These are phyloP conservation scores for Ascochyta lentis DNA, from an alignment of 2,329 filamentous ascomycete species.

Conservation along the genomic window DNA sequence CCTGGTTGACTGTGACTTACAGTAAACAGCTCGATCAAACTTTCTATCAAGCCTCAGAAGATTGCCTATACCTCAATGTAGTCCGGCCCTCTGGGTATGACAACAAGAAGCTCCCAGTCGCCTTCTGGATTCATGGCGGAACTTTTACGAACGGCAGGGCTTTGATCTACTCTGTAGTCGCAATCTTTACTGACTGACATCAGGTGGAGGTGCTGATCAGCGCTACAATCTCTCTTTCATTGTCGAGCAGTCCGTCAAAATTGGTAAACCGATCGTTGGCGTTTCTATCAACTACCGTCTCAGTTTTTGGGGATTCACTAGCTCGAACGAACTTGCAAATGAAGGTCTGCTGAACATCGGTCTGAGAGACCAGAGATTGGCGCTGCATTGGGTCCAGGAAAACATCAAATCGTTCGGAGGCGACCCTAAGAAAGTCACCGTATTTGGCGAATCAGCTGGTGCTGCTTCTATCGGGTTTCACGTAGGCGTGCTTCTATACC, in stretches of 20 bases:
- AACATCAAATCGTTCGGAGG: slow-evolving; percentile 58
- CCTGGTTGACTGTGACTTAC: not conserved
- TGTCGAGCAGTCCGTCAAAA: slow-evolving; percentile 34
- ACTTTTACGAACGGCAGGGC: slow-evolving; percentile 45
- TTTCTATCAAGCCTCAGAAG: slow-evolving; percentile 36
- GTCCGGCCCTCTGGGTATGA: slow-evolving; percentile 28
- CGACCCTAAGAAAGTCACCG: slow-evolving; percentile 56
- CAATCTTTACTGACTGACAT: slow-evolving; percentile 15
- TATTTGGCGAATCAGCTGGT: slow-evolving; percentile 46
- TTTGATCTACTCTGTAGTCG: too few species aligned
- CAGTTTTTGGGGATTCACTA: slow-evolving; percentile 31
- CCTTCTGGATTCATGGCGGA: slow-evolving; percentile 21
- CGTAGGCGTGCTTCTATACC: slow-evolving; percentile 34
- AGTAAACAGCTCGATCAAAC: slow-evolving; percentile 10
- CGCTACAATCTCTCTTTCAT: slow-evolving; percentile 58
- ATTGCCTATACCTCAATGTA: slow-evolving; percentile 51
- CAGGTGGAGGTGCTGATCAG: slow-evolving; percentile 50
- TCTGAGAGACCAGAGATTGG: slow-evolving; percentile 61
- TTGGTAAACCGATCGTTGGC: slow-evolving; percentile 30
- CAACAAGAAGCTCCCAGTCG: slow-evolving; percentile 16
- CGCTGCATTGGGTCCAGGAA: slow-evolving; percentile 60
- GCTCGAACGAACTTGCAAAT: slow-evolving; percentile 21
- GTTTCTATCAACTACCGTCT: slow-evolving; percentile 38
- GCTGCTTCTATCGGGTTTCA: slow-evolving; percentile 39
- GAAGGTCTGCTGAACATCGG: slow-evolving; percentile 53